Evolutionary conservation across 164 flowering plant species (phyloP), one percentile per base, ranked within the genome.

Genomic region (Brasenia schreberi): DNA sequence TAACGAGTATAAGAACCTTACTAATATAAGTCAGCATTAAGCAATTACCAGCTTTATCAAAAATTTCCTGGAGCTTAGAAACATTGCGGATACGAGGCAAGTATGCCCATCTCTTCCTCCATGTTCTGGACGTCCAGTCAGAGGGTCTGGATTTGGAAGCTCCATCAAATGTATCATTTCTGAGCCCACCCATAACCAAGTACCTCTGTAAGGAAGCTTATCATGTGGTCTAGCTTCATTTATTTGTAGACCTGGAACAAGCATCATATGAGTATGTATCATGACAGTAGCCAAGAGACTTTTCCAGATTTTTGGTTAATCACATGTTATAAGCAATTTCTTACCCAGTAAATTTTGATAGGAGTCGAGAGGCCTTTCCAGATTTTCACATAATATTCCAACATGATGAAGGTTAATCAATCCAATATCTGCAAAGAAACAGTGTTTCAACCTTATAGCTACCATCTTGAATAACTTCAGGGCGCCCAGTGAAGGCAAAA

Each of bases 141-240:
- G 79, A 5, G 99, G 99, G 67, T 94, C 99, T 6, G 99, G 99
- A 79, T 94, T 94, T 56, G 96, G 95, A 75, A 94, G 99, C 80
- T 94, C 99, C 97, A 94, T 91, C 73, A 94, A 76, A 73, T 94
- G 99, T 79, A 94, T 91, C 99, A 94, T 94, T 76, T 88, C 97
- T 58, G 97, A 81, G 63, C 99, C 99, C 69, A 95, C 96, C 99
- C 97, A 95, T 65, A 95, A 75, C 99, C 97, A 95, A 68, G 90
- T 96, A 77, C 99, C 99, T 69, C 96, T 82, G 66, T 91, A 95
- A 0, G 97, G 97, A 39, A 95, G 99, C 79, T 95, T 91, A 43
- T 85, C 92, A 74, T 88, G 71, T n/a, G 99, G 99, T 68, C 97
- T 85, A 66, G 96, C 97, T 77, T 91, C 97, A 74, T 91, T 94